Evolutionary conservation across 2,329 filamentous ascomycete genomes (phyloP).

Genomic region (Magnaporthiopsis poae): DNA sequence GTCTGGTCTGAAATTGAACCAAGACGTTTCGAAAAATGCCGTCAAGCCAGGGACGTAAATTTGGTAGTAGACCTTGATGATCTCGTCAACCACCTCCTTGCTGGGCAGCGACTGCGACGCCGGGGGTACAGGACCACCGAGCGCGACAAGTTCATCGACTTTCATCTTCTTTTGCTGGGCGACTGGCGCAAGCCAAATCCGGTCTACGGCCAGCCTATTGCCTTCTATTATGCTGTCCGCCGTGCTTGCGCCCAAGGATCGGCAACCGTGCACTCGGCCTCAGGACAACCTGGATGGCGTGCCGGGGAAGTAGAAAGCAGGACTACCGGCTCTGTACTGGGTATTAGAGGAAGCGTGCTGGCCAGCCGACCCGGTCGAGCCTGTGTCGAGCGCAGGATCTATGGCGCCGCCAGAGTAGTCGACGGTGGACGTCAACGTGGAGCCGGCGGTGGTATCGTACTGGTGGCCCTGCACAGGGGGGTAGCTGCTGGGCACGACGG

Average conservation of each 20-base stretch:
- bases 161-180: slow-evolving; percentile 54
- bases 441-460: slow-evolving; percentile 24
- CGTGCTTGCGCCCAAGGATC: not conserved
- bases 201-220: slow-evolving; percentile 8
- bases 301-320: not conserved
- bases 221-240: not conserved
- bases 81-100: slow-evolving; percentile 50
- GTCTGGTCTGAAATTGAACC: slow-evolving; percentile 55
- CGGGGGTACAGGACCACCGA: slow-evolving; percentile 50
- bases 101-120: slow-evolving; percentile 42
- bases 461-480: slow-evolving; percentile 22
- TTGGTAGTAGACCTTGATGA: slow-evolving; percentile 61
- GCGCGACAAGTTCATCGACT: slow-evolving; percentile 61
- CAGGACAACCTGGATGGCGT: not conserved
- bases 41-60: slow-evolving; percentile 66
- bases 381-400: slow-evolving; percentile 54
- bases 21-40: slow-evolving; percentile 69
- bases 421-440: slow-evolving; percentile 11
- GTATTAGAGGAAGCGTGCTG: not conserved
- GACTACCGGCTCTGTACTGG: slow-evolving; percentile 3
- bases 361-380: not conserved
- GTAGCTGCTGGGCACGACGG: slow-evolving; percentile 34
- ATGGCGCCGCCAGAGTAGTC: slow-evolving; percentile 49
- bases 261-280: not conserved
- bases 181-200: slow-evolving; percentile 33